These are phyloP conservation scores for Leptodontidium sp. DNA, from an alignment of 2,329 filamentous ascomycete genomes.

Conservation along the genomic window DNA sequence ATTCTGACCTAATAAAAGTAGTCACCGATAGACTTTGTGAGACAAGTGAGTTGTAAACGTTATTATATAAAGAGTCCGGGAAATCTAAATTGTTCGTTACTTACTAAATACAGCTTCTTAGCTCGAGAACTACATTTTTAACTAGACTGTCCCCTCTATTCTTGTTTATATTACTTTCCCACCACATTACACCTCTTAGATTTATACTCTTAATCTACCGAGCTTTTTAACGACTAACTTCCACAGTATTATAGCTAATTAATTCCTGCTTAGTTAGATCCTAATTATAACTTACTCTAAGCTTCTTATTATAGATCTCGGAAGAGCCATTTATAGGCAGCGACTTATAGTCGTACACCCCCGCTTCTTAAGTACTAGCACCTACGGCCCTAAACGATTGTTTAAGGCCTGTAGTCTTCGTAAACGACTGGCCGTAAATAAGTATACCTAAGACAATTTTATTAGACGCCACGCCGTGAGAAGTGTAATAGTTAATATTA, in stretches of 20 bases:
- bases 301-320: no score
- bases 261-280: conserved; percentile 65
- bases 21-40: background rate
- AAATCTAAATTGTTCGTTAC: no score
- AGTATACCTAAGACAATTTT: conserved; percentile 84
- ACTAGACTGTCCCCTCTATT: conserved; percentile 66
- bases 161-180: conserved; percentile 78
- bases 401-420: conserved; percentile 69
- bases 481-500: conserved; percentile 67
- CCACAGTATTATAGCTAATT: conserved; percentile 68
- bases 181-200: conserved; percentile 83
- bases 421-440: conserved; percentile 78
- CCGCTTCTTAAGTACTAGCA: conserved; percentile 42
- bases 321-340: conserved; percentile 68
- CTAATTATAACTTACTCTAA: conserved; percentile 79
- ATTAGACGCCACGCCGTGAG: conserved; percentile 62
- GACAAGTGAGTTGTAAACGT: background rate
- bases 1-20: no score
- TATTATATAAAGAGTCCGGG: background rate
- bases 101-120: background rate
- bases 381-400: conserved; percentile 63
- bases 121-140: conserved; percentile 45
- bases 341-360: conserved; percentile 81
- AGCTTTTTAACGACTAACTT: conserved; percentile 20
- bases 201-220: conserved; percentile 44